Conservation (phyloP, 129 eudicot species). For the Pseudognaphalium luteoalbum region DNA sequence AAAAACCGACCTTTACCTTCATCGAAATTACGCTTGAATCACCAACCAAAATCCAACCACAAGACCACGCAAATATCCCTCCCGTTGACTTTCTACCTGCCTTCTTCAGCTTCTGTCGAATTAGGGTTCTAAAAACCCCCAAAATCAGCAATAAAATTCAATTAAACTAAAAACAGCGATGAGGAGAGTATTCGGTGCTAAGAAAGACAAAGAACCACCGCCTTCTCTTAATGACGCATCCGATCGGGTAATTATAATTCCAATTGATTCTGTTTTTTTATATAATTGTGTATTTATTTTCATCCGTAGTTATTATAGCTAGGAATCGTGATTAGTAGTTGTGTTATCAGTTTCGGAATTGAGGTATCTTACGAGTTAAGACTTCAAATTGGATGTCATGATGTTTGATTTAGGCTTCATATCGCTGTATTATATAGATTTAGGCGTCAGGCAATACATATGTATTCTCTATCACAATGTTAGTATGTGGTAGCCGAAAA, state of each 20-base stretch:
- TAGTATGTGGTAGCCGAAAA: neutral
- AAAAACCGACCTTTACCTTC: constrained; percentile 7
- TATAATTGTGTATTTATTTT: neutral
- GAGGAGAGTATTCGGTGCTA: constrained; percentile 87
- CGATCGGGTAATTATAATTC: constrained; percentile 54
- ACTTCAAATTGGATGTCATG: constrained; percentile 11
- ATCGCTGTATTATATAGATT: neutral
- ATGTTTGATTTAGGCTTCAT: constrained; percentile 3
- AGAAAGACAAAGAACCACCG: constrained; percentile 88
- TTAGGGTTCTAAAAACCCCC: constrained; percentile 28
- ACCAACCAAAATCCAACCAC: constrained; percentile 7
- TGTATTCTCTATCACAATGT: neutral
- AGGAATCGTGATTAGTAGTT: neutral
- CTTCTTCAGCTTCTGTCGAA: constrained; percentile 2
- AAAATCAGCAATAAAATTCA: constrained; percentile 1
- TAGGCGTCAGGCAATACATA: neutral
- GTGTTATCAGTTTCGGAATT: neutral
- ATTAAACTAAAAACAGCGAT: constrained; percentile 30
- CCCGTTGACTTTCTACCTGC: constrained; percentile 21
- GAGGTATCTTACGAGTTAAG: neutral
- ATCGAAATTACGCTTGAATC: constrained; percentile 18
- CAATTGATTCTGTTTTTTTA: neutral
- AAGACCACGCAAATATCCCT: neutral
- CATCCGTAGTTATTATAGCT: constrained; percentile 15
- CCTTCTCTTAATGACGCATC: constrained; percentile 73